Conservation (phyloP, 768 basidiomycete genomes). For the Calvatia gigantea region DNA sequence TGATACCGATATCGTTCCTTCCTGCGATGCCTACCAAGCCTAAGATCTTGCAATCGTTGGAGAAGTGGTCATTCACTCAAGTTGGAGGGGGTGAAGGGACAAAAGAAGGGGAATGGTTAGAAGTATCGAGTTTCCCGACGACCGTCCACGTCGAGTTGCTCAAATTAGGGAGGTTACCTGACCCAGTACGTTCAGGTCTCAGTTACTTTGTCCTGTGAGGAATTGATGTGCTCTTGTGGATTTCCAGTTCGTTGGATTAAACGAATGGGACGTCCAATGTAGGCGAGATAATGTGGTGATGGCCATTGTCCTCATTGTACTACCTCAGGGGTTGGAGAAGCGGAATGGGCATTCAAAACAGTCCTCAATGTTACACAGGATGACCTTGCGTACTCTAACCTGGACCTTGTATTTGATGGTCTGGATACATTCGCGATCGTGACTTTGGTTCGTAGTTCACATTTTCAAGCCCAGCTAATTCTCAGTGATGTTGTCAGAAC, state of each 20-base stretch:
- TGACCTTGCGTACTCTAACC: slow-evolving; percentile 43
- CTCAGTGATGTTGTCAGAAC: slow-evolving; percentile 48
- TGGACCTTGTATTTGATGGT: slow-evolving; percentile 86
- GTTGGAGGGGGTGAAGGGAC: slow-evolving; percentile 58
- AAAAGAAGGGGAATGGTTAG: slow-evolving; percentile 64
- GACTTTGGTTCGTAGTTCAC: slow-evolving; percentile 46
- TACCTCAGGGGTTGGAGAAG: slow-evolving; percentile 79
- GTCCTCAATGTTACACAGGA: slow-evolving; percentile 48
- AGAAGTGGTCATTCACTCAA: slow-evolving; percentile 67
- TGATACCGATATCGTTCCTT: background rate
- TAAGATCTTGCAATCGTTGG: slow-evolving; percentile 21
- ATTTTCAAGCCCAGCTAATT: background rate
- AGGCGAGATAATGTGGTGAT: slow-evolving; percentile 17
- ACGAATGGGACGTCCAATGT: slow-evolving; percentile 94
- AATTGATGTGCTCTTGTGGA: background rate
- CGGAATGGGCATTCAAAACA: slow-evolving; percentile 80
- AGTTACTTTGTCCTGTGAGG: background rate
- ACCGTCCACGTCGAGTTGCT: slow-evolving; percentile 85
- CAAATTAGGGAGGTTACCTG: slow-evolving; percentile 68
- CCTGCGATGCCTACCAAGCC: background rate
- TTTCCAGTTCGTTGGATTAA: slow-evolving; percentile 64
- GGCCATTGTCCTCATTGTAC: background rate
- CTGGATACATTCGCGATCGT: slow-evolving; percentile 87
- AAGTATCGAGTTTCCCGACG: slow-evolving; percentile 69
- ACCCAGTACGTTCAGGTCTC: slow-evolving; percentile 55